Base-by-base conservation (phyloP, 2,329 filamentous ascomycete species). In the Cytospora piceicola region DNA sequence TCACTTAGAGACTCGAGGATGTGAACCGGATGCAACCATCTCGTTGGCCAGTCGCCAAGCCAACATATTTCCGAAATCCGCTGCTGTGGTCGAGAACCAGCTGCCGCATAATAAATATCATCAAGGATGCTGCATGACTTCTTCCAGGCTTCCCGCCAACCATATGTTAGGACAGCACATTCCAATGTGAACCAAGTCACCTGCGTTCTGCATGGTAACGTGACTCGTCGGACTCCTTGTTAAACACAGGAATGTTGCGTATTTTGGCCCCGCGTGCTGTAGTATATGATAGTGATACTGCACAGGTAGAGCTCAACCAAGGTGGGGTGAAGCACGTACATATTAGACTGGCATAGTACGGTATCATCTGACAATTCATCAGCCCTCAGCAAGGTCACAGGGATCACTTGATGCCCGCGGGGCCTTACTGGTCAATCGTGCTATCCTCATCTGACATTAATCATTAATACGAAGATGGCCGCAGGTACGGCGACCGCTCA, bases 401-500 rank as follows among this genome's bases (percentile, higher is more conserved):
- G 46, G 9, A 49, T 20, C 15, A 42, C 20, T 34, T 34, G 6
- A 34, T 34, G 46, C n/a, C n/a, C 11, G 9, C 9, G 6, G 46
- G n/a, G 46, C 46, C 22, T 49, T 9, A 49, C 7, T 20, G 42
- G 17, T n/a, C 8, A n/a, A 46, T 46, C 2, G 34, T 46, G 20
- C 7, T 9, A 20, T 22, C n/a, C 46, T 49, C 9, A n/a, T 3
- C n/a, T 24, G 34, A 30, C 52, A 63, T 42, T 4, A 54, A 1
- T 2, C 52, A 63, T 42, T 8, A 61, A 1, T 4, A 32, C 12
- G 36, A 61, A 54, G 32, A 20, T 11, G 34, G 58, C 32, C 49
- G 53, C 52, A 53, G 49, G 53, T 32, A 54, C n/a, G 24, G 39
- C 32, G 58, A 6, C 51, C 52, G 24, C 22, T 53, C 9, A 30